Evolutionary conservation across 202 grass and related monocot genomes (phyloP), one percentile per base, ranked within the genome.

Genomic region (Saccharum hybrid): DNA sequence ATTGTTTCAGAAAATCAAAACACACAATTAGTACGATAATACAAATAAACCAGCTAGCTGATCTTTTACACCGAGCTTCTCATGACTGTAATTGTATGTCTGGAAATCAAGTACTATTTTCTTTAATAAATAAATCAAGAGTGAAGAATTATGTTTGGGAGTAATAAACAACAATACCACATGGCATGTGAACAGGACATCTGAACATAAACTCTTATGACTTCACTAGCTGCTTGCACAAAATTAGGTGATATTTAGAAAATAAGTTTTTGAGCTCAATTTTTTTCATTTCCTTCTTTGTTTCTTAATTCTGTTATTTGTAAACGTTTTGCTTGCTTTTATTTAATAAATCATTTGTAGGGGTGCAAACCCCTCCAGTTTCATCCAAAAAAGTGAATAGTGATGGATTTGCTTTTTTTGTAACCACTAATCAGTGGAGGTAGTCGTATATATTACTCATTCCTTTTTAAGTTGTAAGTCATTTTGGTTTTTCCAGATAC

Each of bases 11-110:
- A 18, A 38, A 49, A 23, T 22, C 0, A 59, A 59, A 1, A 22
- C 19, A 22, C 62, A 18, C 76, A 37, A 10, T 36, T 26, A 28
- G 13, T 33, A 69, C 4, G 31, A 22, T 73, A 16, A 59, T 22
- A 8, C 7, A 81, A 30, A 31, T 56, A 12, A 62, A 62, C 7
- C 8, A 62, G 30, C 40, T 49, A 9, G 16, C 3, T 46, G 40
- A 52, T 68, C 6, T 51, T 80, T 80, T 28, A 11, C 30, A 2
- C 7, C 42, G n/a, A 67, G 4, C 10, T 38, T 72, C 2, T 41
- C 9, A 51, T 37, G 18, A 48, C 3, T 72, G 4, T 79, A 79
- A 63, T 52, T 86, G 31, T 28, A 85, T 81, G 59, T 10, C n/a
- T 8, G 0, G 2, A 26, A 33, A 26, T 42, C 23, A 66, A 66